Base-by-base conservation (phyloP, 2,329 filamentous ascomycete genomes). In the Dothideomycetes sp. region DNA sequence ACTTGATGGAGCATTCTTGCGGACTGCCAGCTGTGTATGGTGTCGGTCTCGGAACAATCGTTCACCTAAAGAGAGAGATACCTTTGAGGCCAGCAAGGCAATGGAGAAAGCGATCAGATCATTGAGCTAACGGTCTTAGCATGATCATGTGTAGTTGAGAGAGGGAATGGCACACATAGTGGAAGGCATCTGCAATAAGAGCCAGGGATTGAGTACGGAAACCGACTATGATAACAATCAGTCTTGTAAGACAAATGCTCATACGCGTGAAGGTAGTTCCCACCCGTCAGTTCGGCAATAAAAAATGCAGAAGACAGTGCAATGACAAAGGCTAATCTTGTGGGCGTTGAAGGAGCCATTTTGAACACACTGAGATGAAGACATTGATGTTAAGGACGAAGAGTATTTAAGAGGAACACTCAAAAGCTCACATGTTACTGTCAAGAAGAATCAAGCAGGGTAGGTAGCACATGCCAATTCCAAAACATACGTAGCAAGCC, bases 121-220 rank as follows among this genome's bases (percentile, higher is more conserved):
- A 51, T 80, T 84, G 45, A 86, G 58, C 78, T 82, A 13, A 19
- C 9, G 12, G 8, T 17, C 5, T 40, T 16, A 40, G 37, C 16
- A 23, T 3, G 17, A n/a, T 5, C 20, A 24, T 3, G n/a, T n/a
- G n/a, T n/a, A n/a, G 11, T 3, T 6, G 4, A 22, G 13, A 12
- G 12, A 8, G 3, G n/a, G 15, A 7, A 6, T 49, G 41, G 53
- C 72, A 46, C 62, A 82, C 79, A 54, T 85, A 84, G 56, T 87
- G 83, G 51, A 87, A 86, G 1, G 84, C 80, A 66, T 88, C 83
- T 19, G 83, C 82, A 18, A 87, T 66, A 2, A 88, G 65, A 1
- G 81, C 81, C 9, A 88, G 66, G 1, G 82, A 86, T 38, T 69
- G 68, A 1, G 83, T 86, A 45, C 76, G 77, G 51, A 84, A 81